A percentile compares a stretch with the other conserved stretches of the same genome.
Evolutionary conservation across 345 rosid species (phyloP).

Genomic region (Salix caprea): DNA sequence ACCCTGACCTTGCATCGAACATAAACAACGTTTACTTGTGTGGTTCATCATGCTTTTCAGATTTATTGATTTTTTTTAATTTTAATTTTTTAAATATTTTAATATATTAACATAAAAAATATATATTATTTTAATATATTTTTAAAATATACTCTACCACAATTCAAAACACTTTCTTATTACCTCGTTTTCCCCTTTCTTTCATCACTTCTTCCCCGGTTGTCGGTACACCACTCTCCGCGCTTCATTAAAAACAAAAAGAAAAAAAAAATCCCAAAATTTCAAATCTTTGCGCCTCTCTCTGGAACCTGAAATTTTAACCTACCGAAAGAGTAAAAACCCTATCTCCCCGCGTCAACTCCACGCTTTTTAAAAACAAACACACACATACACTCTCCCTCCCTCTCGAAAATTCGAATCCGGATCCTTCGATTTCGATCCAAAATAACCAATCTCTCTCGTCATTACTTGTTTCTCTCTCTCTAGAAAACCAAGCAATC

Average conservation of each 20-base stretch:
- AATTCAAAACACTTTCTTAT: no score
- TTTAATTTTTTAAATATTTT: no score
- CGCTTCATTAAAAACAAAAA: background rate
- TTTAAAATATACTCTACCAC: no score
- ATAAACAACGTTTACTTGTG: no score
- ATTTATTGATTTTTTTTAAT: no score
- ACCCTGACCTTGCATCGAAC: no score
- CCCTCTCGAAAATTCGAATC: background rate
- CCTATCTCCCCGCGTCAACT: constrained; percentile 9
- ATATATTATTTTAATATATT: no score
- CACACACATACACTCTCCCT: background rate
- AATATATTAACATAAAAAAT: no score
- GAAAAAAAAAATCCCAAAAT: background rate
- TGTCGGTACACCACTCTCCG: background rate
- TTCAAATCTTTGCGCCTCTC: background rate
- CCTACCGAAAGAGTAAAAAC: background rate
- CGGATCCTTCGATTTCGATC: background rate
- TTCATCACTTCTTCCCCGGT: background rate
- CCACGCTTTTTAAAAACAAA: background rate
- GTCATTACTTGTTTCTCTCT: background rate
- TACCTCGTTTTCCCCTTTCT: no score
- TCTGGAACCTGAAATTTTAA: background rate
- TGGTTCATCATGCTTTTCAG: no score
- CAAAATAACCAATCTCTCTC: background rate
- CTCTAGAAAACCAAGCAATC: background rate